Evolutionary conservation across 2,329 filamentous ascomycete species (phyloP).

Genomic region (Ilyonectria mors-panacis): DNA sequence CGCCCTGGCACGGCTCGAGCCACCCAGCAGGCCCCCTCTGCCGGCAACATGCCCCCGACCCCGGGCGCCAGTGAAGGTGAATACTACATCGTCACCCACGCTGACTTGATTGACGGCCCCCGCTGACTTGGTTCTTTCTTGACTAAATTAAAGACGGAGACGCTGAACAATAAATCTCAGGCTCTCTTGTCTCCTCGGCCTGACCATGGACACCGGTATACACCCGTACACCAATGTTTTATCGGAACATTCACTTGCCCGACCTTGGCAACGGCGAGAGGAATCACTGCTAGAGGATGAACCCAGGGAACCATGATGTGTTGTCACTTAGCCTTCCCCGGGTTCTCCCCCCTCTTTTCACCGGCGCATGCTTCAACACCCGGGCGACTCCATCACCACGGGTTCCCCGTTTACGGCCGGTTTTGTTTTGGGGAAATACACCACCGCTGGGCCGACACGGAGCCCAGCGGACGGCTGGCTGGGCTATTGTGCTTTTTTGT

Average conservation of each 20-base stretch:
- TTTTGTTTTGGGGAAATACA: constrained; percentile 25
- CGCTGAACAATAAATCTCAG: constrained; percentile 48
- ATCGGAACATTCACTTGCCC: constrained; percentile 16
- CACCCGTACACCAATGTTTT: constrained; percentile 20
- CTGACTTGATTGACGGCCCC: constrained; percentile 49
- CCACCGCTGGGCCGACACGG: constrained; percentile 16
- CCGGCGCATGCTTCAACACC: constrained; percentile 15
- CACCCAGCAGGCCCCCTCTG: constrained; percentile 66
- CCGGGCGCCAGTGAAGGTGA: constrained; percentile 76
- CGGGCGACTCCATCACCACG: background rate
- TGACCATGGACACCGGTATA: constrained; percentile 7
- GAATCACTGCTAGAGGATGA: constrained; percentile 19
- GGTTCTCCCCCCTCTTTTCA: background rate
- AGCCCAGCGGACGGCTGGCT: constrained; percentile 9
- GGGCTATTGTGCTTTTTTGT: constrained; percentile 7
- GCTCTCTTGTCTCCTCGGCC: constrained; percentile 1
- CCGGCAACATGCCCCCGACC: constrained; percentile 72
- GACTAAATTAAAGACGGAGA: constrained; percentile 54
- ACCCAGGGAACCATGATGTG: constrained; percentile 4
- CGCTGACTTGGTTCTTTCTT: constrained; percentile 49
- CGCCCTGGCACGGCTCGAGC: constrained; percentile 69
- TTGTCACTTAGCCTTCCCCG: constrained; percentile 6
- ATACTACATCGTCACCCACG: constrained; percentile 59
- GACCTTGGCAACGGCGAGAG: constrained; percentile 15
- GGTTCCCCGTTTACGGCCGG: constrained; percentile 18